Base-by-base conservation (phyloP, 2,329 filamentous ascomycete species). In the Delphinella strobiligena region DNA sequence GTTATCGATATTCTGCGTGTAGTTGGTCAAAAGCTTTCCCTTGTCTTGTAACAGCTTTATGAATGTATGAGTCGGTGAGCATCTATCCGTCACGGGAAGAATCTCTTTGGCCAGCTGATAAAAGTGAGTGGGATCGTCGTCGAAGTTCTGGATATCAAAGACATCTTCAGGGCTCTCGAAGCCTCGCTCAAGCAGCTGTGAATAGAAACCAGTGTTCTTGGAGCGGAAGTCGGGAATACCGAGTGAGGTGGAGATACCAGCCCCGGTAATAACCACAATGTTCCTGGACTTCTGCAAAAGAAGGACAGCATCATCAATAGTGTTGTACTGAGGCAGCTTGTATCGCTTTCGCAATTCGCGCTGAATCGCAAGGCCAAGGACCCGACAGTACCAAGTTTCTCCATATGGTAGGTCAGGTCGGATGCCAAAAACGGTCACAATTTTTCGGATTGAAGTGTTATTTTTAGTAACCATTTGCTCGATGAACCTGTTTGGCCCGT, bases 1-100 rank as follows among this genome's bases (percentile, higher is more conserved):
- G 51, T 95, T 95, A 67, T 98, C 91, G 54, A 98, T 96, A 60
- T 98, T 98, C 59, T 98, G 91, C 0, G 91, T 93, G 66, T 95
- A 98, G 63, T 96, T 95, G 31, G 88, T 96, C 44, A 95, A 74
- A 5, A 98, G 74, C 60, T 94, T 94, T 48, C 75, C 78, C 59
- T 87, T 82, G 50, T 89, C 74, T 60, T 98, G 84, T 27, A 98
- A 73, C 51, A 95, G 71, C 24, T 79, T 77, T 54, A 98, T 93
- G 64, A 98, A 98, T 38, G 82, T 80, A 67, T 98, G 91, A 0
- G 91, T 96, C 0, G 89, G 88, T 1, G 89, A 87, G 66, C 78
- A 93, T 11, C 49, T 42, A 51, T 78, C 78, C 49, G 84, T 78
- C 16, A 77, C 75, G 9, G 89, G 87, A 19, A 96, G 66, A 47